A percentile compares a stretch with the other conserved stretches of the same genome.
phyloP scores from a whole-genome alignment of 2,329 filamentous ascomycete species.

The Pezicula radicicola region DNA sequence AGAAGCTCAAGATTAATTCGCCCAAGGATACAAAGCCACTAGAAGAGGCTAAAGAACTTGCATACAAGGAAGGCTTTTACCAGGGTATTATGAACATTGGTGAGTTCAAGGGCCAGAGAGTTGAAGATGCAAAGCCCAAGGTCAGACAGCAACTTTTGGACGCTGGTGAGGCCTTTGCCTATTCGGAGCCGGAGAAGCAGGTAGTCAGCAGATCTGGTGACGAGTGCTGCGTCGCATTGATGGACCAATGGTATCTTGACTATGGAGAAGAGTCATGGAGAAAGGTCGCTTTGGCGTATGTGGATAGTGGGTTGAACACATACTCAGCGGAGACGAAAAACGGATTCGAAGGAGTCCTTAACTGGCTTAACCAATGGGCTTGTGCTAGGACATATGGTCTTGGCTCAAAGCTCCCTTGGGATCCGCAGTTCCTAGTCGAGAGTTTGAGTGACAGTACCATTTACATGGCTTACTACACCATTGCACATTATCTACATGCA shows the following conservation, averaged over 20 bases:
- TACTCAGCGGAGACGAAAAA: conserved; percentile 76
- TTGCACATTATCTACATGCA: conserved; percentile 67
- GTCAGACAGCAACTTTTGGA: conserved; percentile 77
- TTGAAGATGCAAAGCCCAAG: conserved; percentile 83
- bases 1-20: conserved; percentile 93
- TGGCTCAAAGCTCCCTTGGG: conserved; percentile 94
- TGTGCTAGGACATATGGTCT: conserved; percentile 89
- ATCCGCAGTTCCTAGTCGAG: conserved; percentile 86
- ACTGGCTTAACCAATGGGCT: conserved; percentile 95
- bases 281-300: conserved; percentile 67
- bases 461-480: conserved; percentile 81
- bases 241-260: conserved; percentile 98
- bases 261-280: conserved; percentile 93
- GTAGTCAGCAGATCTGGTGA: conserved; percentile 88
- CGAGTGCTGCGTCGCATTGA: conserved; percentile 86
- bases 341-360: conserved; percentile 78
- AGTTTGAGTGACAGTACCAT: conserved; percentile 88
- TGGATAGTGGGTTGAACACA: conserved; percentile 73
- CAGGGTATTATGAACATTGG: conserved; percentile 87
- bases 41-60: conserved; percentile 89
- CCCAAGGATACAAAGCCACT: conserved; percentile 92
- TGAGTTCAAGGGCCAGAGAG: conserved; percentile 82
- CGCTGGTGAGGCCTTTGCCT: conserved; percentile 77
- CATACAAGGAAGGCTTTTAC: conserved; percentile 98
- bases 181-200: conserved; percentile 87